Evolutionary conservation across 805 yeast genomes (phyloP).

Genomic region (Pichia pseudocactophila): DNA sequence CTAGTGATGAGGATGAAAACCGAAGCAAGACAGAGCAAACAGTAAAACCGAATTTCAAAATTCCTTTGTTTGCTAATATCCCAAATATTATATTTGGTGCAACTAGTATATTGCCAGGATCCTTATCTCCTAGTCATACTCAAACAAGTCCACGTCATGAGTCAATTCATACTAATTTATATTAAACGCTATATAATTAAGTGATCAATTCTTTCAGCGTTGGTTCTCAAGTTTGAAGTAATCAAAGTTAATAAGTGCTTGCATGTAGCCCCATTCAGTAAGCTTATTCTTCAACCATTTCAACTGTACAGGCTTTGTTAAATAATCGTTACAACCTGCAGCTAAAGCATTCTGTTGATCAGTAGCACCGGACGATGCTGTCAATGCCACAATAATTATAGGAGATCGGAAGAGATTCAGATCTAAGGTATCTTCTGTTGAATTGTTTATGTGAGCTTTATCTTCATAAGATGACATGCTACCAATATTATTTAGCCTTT

Average conservation of each 20-base stretch:
- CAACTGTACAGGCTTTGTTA: constrained; percentile 91
- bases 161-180: no score
- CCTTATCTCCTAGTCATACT: no score
- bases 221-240: constrained; percentile 57
- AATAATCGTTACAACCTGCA: constrained; percentile 95
- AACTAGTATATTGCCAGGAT: no score
- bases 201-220: not conserved
- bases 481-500: constrained; percentile 73
- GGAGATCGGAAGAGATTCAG: constrained; percentile 71
- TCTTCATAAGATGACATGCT: constrained; percentile 26
- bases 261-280: constrained; percentile 99
- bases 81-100: no score
- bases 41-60: no score
- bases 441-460: not conserved
- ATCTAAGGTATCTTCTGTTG: constrained; percentile 46
- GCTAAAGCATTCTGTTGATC: constrained; percentile 87
- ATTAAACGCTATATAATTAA: no score
- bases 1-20: no score
- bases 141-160: no score
- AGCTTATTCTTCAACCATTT: constrained; percentile 92
- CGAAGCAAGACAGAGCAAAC: no score
- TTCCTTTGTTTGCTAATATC: no score
- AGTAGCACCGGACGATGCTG: constrained; percentile 80
- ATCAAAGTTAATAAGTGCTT: constrained; percentile 89
- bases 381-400: constrained; percentile 94